Evolutionary conservation across 2,329 filamentous ascomycete species (phyloP), one percentile per base, ranked within the genome.

Genomic region (Aspergillus pseudotamarii): DNA sequence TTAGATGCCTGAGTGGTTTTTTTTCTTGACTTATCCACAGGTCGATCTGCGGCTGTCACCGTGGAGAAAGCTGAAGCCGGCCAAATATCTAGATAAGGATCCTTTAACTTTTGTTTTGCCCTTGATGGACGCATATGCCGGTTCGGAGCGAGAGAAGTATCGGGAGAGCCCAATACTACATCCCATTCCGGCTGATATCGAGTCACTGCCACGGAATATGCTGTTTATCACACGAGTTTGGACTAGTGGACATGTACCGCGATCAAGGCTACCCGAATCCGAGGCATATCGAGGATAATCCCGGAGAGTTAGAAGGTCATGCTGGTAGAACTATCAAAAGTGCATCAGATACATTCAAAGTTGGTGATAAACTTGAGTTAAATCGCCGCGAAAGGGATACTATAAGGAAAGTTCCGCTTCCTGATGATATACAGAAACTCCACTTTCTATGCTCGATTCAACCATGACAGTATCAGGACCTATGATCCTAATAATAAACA

Each of bases 381-480:
- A 72, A 67, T 1, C 72, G 79, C 6, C 36, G 56, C 1, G 73
- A 81, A 23, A 68, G 72, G 51, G 72, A 83, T 63, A 57, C 73
- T 1, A 41, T 83, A 11, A 78, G 81, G 53, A 83, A 83, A 82
- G 59, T 83, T 83, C 57, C 70, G 82, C 3, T 83, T 83, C 64
- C 66, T 84, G 4, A 75, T 83, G 68, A 81, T 81, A 61, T 83
- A 82, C 55, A 78, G 81, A 16, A 71, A 72, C n/a, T 70, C 68
- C 1, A 61, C 43, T 6, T 80, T 81, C 53, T 72, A 76, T 61
- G 57, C 60, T 16, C 74, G 78, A 0, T 82, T 76, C 69, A 70
- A 78, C 48, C 72, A 78, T 56, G 70, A 79, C 3, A 69, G 58
- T 1, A 30, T 68, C 0, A 72, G 78, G 5, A 68, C 66, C 1